These are phyloP conservation scores for Evernia prunastri DNA, from an alignment of 495 filamentous ascomycete species.

Conservation along the genomic window DNA sequence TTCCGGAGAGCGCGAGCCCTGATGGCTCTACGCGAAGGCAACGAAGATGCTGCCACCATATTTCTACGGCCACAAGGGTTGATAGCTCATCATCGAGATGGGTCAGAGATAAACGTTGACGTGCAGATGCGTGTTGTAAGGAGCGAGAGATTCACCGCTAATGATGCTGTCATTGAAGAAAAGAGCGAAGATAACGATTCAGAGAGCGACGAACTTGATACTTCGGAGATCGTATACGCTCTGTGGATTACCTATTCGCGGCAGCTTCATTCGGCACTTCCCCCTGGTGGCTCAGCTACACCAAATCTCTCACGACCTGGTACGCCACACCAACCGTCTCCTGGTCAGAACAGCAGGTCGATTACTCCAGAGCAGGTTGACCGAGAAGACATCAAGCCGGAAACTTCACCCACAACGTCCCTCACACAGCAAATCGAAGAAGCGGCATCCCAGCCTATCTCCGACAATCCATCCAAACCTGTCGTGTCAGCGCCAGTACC, in stretches of 20 bases:
- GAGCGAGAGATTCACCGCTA: conserved; percentile 55
- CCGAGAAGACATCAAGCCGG: conserved; percentile 43
- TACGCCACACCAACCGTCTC: conserved; percentile 68
- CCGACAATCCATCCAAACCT: conserved; percentile 42
- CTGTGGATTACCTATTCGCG: conserved; percentile 96
- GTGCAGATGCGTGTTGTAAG: conserved; percentile 93
- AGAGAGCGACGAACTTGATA: conserved; percentile 38
- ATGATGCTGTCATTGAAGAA: conserved; percentile 34
- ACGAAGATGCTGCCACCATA: conserved; percentile 59
- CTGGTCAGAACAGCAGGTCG: conserved; percentile 57
- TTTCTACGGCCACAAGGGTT: conserved; percentile 79
- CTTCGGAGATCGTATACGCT: conserved; percentile 83
- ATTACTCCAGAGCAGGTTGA: conserved; percentile 30
- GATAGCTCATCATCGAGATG: conserved; percentile 80
- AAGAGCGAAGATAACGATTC: conserved; percentile 38
- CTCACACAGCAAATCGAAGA: conserved; percentile 71
- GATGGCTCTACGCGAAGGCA: conserved; percentile 73
- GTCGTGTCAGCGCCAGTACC: conserved; percentile 33
- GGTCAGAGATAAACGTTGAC: conserved; percentile 83
- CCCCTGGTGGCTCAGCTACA: conserved; percentile 49
- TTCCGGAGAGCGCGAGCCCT: conserved; percentile 85
- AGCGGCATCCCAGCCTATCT: conserved; percentile 52
- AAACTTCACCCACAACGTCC: conserved; percentile 47
- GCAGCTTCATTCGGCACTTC: conserved; percentile 70
- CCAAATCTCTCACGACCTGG: conserved; percentile 54